These are phyloP conservation scores for Novakomyces olei DNA, from an alignment of 805 yeast genomes.

Conservation along the genomic window DNA sequence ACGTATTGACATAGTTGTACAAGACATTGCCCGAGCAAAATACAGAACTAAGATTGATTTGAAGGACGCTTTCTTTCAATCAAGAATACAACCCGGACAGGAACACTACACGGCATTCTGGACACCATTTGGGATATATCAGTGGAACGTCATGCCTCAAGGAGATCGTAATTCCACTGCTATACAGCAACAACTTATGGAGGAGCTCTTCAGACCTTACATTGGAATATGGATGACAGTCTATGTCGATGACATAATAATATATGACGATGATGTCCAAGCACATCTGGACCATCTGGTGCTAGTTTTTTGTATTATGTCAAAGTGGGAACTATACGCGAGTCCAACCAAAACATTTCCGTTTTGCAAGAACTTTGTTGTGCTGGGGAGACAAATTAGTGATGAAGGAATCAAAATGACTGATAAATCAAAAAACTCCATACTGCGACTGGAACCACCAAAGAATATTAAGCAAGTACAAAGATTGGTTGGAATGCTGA, in stretches of 20 bases:
- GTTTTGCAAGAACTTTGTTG: conserved; percentile 3
- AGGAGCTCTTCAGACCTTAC: conserved; percentile 4
- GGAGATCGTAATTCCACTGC: conserved; percentile 13
- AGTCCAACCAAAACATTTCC: conserved; percentile 7
- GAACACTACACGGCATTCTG: conserved; percentile 11
- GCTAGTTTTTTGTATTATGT: background rate
- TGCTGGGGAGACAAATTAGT: conserved; percentile 4
- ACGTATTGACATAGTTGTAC: background rate
- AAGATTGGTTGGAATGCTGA: conserved; percentile 2
- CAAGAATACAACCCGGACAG: conserved; percentile 15
- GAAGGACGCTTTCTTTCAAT: conserved; percentile 7
- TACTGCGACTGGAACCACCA: conserved; percentile 6
- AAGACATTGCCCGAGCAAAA: conserved; percentile 6
- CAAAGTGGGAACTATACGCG: conserved; percentile 4
- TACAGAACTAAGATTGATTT: conserved; percentile 10
- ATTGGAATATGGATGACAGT: conserved; percentile 7
- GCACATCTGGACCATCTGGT: conserved; percentile 4
- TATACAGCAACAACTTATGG: conserved; percentile 9
- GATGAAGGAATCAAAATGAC: conserved; percentile 5
- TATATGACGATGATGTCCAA: conserved; percentile 3
- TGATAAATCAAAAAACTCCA: conserved; percentile 1
- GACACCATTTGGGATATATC: conserved; percentile 10
- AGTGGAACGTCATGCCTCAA: conserved; percentile 13
- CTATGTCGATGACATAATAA: conserved; percentile 11
- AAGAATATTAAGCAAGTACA: conserved; percentile 5